A percentile compares a stretch with the other conserved stretches of the same genome.
These are phyloP conservation scores for Candida ipomoeae DNA, from an alignment of 805 yeast genomes.

Conservation along the genomic window DNA sequence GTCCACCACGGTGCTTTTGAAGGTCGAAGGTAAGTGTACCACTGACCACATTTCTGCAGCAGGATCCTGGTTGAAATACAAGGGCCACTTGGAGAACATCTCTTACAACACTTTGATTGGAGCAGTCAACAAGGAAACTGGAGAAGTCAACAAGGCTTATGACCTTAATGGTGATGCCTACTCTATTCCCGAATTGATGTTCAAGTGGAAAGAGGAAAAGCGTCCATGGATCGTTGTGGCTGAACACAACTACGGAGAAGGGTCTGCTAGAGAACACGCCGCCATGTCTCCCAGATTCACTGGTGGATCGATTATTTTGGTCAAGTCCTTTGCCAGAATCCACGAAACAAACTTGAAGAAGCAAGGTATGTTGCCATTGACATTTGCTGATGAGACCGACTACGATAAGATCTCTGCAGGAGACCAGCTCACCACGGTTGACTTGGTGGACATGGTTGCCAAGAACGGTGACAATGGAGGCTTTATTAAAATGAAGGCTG, in stretches of 20 bases:
- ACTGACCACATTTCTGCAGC: slow-evolving; percentile 99
- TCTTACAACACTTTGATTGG: slow-evolving; percentile 94
- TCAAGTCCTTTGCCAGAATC: slow-evolving; percentile 95
- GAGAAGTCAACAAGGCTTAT: slow-evolving; percentile 86
- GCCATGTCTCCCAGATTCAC: slow-evolving; percentile 93
- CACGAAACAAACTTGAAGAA: slow-evolving; percentile 97
- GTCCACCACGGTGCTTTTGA: slow-evolving; percentile 68
- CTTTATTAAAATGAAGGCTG: slow-evolving; percentile 61
- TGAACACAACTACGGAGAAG: slow-evolving; percentile 98
- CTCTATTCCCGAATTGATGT: slow-evolving; percentile 94
- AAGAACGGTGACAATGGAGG: slow-evolving; percentile 91
- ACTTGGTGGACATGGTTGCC: slow-evolving; percentile 49
- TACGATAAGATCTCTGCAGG: slow-evolving; percentile 77
- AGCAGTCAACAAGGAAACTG: slow-evolving; percentile 95
- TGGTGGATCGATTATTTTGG: slow-evolving; percentile 85
- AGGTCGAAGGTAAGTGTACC: slow-evolving; percentile 97
- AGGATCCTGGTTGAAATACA: slow-evolving; percentile 97
- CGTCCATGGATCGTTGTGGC: slow-evolving; percentile 95
- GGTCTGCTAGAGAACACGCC: slow-evolving; percentile 98
- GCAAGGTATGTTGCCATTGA: slow-evolving; percentile 95
- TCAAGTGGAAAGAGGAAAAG: slow-evolving; percentile 81
- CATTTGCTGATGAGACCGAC: slow-evolving; percentile 85
- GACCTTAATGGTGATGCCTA: slow-evolving; percentile 76
- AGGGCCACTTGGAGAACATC: slow-evolving; percentile 95
- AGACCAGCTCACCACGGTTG: slow-evolving; percentile 42